Percentiles rank a stretch among this genome's conserved stretches.
These are phyloP conservation scores for Boeremia lycopersici DNA, from an alignment of 2,329 filamentous ascomycete species.

Conservation along the genomic window DNA sequence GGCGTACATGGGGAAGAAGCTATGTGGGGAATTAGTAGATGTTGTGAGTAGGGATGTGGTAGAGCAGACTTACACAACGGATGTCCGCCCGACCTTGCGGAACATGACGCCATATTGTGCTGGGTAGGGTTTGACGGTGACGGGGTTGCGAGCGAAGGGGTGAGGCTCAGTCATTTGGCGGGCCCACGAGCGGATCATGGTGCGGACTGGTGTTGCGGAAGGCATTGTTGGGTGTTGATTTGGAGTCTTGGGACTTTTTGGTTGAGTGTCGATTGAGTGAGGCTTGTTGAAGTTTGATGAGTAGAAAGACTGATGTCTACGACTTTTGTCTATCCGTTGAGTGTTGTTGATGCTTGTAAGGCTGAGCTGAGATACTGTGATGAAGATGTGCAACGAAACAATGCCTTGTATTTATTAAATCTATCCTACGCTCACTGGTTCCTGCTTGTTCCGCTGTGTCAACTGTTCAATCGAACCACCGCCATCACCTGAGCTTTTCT, in stretches of 20 bases:
- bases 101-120: conserved; percentile 32
- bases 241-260: background rate
- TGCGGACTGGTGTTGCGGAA: conserved; percentile 37
- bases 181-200: conserved; percentile 40
- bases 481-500: conserved; percentile 24
- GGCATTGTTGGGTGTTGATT: conserved; percentile 32
- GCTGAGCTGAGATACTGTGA: conserved; percentile 4
- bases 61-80: conserved; percentile 30
- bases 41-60: no score
- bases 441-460: conserved; percentile 2
- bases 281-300: background rate
- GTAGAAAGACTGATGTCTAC: conserved; percentile 11
- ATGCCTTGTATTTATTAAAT: conserved; percentile 9
- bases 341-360: conserved; percentile 7
- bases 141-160: conserved; percentile 42
- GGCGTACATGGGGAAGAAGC: conserved; percentile 38
- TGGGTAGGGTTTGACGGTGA: conserved; percentile 30
- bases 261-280: background rate
- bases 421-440: background rate
- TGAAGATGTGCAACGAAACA: background rate
- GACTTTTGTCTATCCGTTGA: conserved; percentile 1
- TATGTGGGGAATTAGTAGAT: conserved; percentile 13
- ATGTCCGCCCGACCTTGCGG: conserved; percentile 30
- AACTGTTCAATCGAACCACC: conserved; percentile 19
- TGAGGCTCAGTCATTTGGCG: conserved; percentile 45